Evolutionary conservation across 192 early-diverging fungal genomes (phyloP).

Genomic region (Backusella circina): DNA sequence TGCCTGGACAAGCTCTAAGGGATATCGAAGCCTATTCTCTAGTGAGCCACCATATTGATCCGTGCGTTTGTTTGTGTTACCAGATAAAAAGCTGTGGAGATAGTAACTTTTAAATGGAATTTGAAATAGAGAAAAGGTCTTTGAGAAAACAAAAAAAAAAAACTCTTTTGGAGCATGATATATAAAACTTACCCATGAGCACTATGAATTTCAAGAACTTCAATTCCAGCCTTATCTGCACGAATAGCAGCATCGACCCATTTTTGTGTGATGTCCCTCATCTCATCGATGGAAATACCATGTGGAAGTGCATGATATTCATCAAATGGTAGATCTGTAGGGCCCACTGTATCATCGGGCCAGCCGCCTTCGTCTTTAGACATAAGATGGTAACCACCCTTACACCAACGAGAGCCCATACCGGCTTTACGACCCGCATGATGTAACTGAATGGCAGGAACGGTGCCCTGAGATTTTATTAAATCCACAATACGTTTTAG

Average conservation of each 20-base stretch:
- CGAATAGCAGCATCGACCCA: constrained; percentile 67
- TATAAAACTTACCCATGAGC: constrained; percentile 71
- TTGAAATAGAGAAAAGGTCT: constrained; percentile 51
- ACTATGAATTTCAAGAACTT: constrained; percentile 40
- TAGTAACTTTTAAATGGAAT: constrained; percentile 73
- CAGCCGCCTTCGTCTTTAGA: constrained; percentile 55
- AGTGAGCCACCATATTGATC: constrained; percentile 91
- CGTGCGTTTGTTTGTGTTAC: constrained; percentile 79
- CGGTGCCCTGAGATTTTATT: constrained; percentile 57
- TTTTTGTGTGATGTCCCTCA: constrained; percentile 54
- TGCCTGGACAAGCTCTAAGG: constrained; percentile 61
- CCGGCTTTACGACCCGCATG: constrained; percentile 78
- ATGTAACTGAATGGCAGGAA: constrained; percentile 72
- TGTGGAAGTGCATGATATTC: constrained; percentile 41
- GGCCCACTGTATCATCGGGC: constrained; percentile 69
- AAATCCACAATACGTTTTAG: constrained; percentile 58
- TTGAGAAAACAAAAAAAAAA: not conserved
- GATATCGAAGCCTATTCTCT: constrained; percentile 81
- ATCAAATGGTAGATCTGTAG: constrained; percentile 54
- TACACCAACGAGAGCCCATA: constrained; percentile 1
- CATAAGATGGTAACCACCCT: constrained; percentile 11
- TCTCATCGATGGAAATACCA: constrained; percentile 63
- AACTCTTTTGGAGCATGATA: not conserved
- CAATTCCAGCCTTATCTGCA: constrained; percentile 65
- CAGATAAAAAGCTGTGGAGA: constrained; percentile 75